Percentiles rank a stretch among this genome's conserved stretches.
Evolutionary conservation across 805 yeast species (phyloP).

Genomic region (Sugiyamaella boreocaroliniensis): DNA sequence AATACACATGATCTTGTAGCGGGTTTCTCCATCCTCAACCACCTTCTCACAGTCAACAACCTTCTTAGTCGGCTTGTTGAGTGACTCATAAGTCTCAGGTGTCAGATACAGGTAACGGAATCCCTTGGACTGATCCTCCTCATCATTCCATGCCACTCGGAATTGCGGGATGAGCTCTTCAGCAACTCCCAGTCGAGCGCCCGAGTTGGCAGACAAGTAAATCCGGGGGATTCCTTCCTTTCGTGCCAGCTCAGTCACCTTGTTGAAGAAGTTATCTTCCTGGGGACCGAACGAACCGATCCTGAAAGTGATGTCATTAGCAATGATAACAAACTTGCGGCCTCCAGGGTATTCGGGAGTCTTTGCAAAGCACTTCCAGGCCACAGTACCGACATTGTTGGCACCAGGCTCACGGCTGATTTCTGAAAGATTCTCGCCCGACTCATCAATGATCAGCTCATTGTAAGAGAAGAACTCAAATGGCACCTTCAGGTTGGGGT

Average conservation of each 20-base stretch:
- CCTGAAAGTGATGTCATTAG: constrained; percentile 95
- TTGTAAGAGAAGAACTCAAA: constrained; percentile 70
- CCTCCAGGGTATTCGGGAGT: constrained; percentile 98
- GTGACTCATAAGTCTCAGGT: constrained; percentile 57
- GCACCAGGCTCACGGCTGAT: constrained; percentile 96
- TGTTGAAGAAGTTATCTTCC: constrained; percentile 87
- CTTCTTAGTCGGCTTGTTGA: constrained; percentile 31
- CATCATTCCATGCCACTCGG: constrained; percentile 90
- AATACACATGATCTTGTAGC: constrained; percentile 74
- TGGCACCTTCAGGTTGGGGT: constrained; percentile 40
- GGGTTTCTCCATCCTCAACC: constrained; percentile 79
- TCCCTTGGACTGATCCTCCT: constrained; percentile 70
- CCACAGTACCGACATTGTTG: constrained; percentile 95
- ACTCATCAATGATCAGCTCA: constrained; percentile 82
- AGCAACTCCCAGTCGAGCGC: constrained; percentile 98
- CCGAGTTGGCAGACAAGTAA: constrained; percentile 95
- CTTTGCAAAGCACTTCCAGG: constrained; percentile 81
- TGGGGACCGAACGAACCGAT: constrained; percentile 98
- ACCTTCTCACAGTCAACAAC: constrained; percentile 67
- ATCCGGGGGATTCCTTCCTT: constrained; percentile 89
- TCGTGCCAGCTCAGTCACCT: constrained; percentile 88
- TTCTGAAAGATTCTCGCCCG: constrained; percentile 69
- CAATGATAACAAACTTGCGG: constrained; percentile 85
- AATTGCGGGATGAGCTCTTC: constrained; percentile 87
- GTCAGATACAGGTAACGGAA: constrained; percentile 82